Evolutionary conservation across 768 basidiomycete genomes (phyloP), one percentile per base, ranked within the genome.

Genomic region (Tylopilus subfusipes): DNA sequence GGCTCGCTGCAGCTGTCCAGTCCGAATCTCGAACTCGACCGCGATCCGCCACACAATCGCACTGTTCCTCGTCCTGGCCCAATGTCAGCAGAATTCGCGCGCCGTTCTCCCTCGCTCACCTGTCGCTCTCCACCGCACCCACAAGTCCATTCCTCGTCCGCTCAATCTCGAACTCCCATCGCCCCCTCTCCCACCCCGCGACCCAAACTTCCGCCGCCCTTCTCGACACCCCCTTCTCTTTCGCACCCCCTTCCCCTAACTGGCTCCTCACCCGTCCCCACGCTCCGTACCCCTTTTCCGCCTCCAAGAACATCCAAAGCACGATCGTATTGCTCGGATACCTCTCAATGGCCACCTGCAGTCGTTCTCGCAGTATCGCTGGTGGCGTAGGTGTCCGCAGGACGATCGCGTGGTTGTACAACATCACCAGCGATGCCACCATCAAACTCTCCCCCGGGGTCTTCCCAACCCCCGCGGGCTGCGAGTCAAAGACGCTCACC

Each of bases 121-220:
- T 78, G 55, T 87, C 84, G 54, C 77, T 79, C 61, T 86, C 81
- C 30, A 86, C 75, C 11, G 88, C 88, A 10, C 75, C 74, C 31
- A 75, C 72, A 57, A 93, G 70, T 33, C 85, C 82, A 57, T 72
- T 80, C 57, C 90, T 72, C 33, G 83, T 85, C 52, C 90, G 78
- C 68, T 93, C 90, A 38, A 80, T 69, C 68, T 92, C 88, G 46
- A 72, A 75, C 45, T 76, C 72, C 89, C 90, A 91, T 34, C 83
- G 76, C 2, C 84, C 82, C 63, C 73, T 79, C 68, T 89, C 85
- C 89, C 88, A 90, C n/a, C 85, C 79, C 11, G 83, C 82, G 2
- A 89, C 74, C 90, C 90, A 93, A 1, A 90, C 81, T 60, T 93
- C 88, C 57, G 81, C 76, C 4, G 81, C 71, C 52, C 85, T 73